phyloP scores from a whole-genome alignment of 2,329 filamentous ascomycete species.

The Alternaria postmessia region DNA sequence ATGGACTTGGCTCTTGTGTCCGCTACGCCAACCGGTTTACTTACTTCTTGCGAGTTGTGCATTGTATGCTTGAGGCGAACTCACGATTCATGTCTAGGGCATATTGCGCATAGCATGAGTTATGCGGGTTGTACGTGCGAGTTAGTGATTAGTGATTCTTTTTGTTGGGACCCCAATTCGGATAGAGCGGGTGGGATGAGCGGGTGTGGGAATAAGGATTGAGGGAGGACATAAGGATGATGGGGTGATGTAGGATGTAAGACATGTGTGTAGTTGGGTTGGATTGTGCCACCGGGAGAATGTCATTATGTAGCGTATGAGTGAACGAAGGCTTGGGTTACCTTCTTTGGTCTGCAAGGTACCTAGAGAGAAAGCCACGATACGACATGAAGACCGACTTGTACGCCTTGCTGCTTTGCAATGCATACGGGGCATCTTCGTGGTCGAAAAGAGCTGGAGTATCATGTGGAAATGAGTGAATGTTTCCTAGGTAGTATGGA shows the following conservation, averaged over 20 bases:
- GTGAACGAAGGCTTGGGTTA: not conserved
- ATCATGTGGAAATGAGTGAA: not conserved
- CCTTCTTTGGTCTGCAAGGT: not conserved
- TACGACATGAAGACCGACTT: not conserved
- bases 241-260: constrained; percentile 1
- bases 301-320: not conserved
- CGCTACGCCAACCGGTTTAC: not conserved
- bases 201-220: not conserved
- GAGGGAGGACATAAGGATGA: not conserved
- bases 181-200: not conserved
- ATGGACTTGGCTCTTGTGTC: not conserved
- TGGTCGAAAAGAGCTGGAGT: not conserved
- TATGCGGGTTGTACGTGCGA: not conserved
- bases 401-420: not conserved
- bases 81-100: not conserved
- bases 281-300: not conserved
- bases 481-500: not conserved
- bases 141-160: not conserved
- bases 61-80: not conserved
- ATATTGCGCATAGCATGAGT: not conserved
- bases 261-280: not conserved
- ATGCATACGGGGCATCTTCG: not conserved
- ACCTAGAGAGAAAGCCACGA: not conserved
- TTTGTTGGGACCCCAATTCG: not conserved
- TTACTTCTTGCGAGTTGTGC: not conserved